phyloP scores from a whole-genome alignment of 2,329 filamentous ascomycete species.

The Ceratocystis colombiana region DNA sequence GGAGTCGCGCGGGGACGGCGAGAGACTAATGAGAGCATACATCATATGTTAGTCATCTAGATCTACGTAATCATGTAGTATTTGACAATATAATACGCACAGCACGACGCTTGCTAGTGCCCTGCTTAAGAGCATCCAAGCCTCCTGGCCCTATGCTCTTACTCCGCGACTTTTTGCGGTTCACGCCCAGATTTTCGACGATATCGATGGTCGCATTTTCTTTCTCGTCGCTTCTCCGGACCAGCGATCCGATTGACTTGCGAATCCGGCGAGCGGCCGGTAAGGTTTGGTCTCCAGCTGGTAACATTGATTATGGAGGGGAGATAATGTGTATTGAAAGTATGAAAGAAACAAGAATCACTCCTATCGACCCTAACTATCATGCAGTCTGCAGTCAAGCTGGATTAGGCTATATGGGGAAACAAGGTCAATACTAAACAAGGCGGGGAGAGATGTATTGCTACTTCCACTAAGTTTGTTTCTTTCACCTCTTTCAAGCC shows the following conservation, averaged over 20 bases:
- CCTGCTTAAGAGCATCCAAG: constrained; percentile 67
- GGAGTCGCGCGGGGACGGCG: constrained; percentile 42
- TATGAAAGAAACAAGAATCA: constrained; percentile 6
- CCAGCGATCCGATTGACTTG: constrained; percentile 58
- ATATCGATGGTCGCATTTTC: constrained; percentile 68
- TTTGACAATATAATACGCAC: constrained; percentile 39
- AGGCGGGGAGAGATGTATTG: not conserved
- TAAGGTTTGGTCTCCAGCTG: constrained; percentile 34
- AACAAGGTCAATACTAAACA: not conserved
- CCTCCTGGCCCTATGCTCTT: constrained; percentile 94
- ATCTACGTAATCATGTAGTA: not conserved
- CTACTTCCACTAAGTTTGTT: not conserved
- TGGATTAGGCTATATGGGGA: not conserved
- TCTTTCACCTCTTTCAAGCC: not conserved
- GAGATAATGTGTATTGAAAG: not conserved
- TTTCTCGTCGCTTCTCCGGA: constrained; percentile 47
- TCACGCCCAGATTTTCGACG: constrained; percentile 43
- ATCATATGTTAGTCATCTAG: not conserved
- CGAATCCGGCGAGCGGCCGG: constrained; percentile 50
- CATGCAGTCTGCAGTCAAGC: not conserved
- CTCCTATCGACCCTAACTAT: not conserved
- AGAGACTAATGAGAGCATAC: constrained; percentile 39
- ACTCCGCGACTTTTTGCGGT: constrained; percentile 66
- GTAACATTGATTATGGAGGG: constrained; percentile 4
- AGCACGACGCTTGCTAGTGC: constrained; percentile 66